Evolutionary conservation across 495 filamentous ascomycete genomes (phyloP), one percentile per base, ranked within the genome.

Genomic region (Podospora didyma): DNA sequence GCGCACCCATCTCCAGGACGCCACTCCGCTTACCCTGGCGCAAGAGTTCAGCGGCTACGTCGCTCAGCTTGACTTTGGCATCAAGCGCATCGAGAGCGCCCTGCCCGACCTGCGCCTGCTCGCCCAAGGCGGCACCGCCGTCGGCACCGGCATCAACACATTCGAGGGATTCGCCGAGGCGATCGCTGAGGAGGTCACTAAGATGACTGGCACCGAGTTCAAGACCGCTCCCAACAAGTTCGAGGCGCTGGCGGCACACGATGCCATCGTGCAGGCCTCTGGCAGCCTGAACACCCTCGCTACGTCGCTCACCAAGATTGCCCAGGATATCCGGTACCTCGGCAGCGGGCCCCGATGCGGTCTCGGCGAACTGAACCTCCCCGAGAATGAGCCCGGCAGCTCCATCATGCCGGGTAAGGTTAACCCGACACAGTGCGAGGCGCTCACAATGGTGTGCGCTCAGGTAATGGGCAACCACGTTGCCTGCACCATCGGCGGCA

Each of bases 381-480:
- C 94, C 37, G 94, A 98, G 79, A 98, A 98, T 75, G 94, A 98
- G 81, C 94, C 94, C 17, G 94, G 94, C 47, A 89, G 84, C 64
- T 94, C 89, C 53, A 97, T 98, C 78, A 98, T 98, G 94, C 94
- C 94, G 26, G 94, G 94, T 63, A 98, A 98, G 81, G 94, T 98
- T 65, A 98, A 98, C 81, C 94, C 94, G 34, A 98, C 94, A 23
- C 94, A 98, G 77, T 96, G 90, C 76, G 94, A 98, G 81, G 89
- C 92, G 37, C 76, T 98, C 71, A 98, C 94, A 59, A 98, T 98
- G 94, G 74, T 98, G 53, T 97, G 92, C 78, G 83, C 90, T 2
- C 94, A 98, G 73, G 95, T 98, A 35, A 95, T 97, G 82, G 94
- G 94, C 62, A 98, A 98, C 79, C 86, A 98, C 72, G 86, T 88